Evolutionary conservation across 805 yeast genomes (phyloP), one percentile per base, ranked within the genome.

Genomic region (Pichia insulana): DNA sequence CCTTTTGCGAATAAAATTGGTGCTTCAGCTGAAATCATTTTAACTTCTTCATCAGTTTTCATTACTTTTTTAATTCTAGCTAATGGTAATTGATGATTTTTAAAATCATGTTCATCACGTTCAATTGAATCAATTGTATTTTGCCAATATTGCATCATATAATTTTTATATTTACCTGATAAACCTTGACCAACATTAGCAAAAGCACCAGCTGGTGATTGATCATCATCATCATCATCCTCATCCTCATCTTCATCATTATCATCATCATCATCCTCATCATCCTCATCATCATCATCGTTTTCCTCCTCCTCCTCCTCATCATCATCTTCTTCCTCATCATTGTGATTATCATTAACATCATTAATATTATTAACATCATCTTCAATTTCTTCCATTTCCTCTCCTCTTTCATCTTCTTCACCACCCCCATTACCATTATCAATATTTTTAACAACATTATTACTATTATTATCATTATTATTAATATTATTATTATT

Each of bases 11-110:
- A 92, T 46, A 92, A 64, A 28, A 92, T 88, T 2, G 99, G 98
- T 1, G 97, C 97, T 65, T 92, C 99, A 2, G 98, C 97, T 49
- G 92, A 79, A 44, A 92, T 92, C 99, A 92, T 92, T 50, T 88
- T 76, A 32, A 92, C 97, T 50, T 90, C 97, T 58, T 87, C 95
- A 59, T 90, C 97, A 0, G 97, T 89, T 60, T 90, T 90, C 97
- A 90, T 90, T 33, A 90, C 97, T 61, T 90, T 90, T 58, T 92
- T 90, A 54, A 92, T 92, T 52, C 99, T 73, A 5, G 98, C 98
- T 42, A 92, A 69, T 15, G 99, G 99, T 48, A 92, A 68, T 49
- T 89, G 96, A 59, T 92, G 97, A 50, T 86, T 84, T 61, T 87
- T 89, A 66, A 90, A 92, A 59, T 86, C 95, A 57, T 86, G 95